Base-by-base conservation (phyloP, 2,329 filamentous ascomycete genomes). In the Pseudogymnoascus sp. region DNA sequence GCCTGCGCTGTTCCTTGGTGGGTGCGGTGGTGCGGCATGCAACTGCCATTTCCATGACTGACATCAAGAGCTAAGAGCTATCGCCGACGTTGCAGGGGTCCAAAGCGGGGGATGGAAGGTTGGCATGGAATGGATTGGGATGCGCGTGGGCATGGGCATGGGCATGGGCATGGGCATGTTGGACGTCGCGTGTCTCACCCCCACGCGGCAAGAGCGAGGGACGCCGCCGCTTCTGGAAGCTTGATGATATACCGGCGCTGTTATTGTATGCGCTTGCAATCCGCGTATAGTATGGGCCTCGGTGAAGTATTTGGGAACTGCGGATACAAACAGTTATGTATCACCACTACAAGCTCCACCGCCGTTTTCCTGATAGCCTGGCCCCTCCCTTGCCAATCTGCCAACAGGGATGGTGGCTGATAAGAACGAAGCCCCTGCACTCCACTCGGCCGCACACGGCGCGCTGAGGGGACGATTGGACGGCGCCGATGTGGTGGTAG, bases 1-100 rank as follows among this genome's bases (percentile, higher is more conserved):
- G 23, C n/a, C 46, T 23, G 46, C 46, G 23, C 46, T 53, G 3
- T 53, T 53, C 46, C 46, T 9, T 53, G 46, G 46, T 53, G 23
- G 23, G 21, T 50, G 44, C 21, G 26, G 23, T 53, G 46, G 46
- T 31, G 46, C 23, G 46, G 46, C 23, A 53, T 17, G 46, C 23
- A 53, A 53, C 46, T 53, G 46, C 46, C 23, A 53, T 31, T 53
- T 53, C 23, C 46, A 31, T n/a, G n/a, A n/a, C n/a, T 53, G 23
- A 53, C 46, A 31, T 53, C 23, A n/a, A n/a, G n/a, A n/a, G n/a
- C n/a, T n/a, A 53, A 53, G 46, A 53, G 26, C 46, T 53, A 53
- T 31, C 46, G 46, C 46, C 46, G 15, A 53, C 9, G 15, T 53
- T 31, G n/a, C 46, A 53, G 46, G 46, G 46, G 46, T 53, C 23